Evolutionary conservation across 768 basidiomycete genomes (phyloP), one percentile per base, ranked within the genome.

Genomic region (Mycena albidolilacea): DNA sequence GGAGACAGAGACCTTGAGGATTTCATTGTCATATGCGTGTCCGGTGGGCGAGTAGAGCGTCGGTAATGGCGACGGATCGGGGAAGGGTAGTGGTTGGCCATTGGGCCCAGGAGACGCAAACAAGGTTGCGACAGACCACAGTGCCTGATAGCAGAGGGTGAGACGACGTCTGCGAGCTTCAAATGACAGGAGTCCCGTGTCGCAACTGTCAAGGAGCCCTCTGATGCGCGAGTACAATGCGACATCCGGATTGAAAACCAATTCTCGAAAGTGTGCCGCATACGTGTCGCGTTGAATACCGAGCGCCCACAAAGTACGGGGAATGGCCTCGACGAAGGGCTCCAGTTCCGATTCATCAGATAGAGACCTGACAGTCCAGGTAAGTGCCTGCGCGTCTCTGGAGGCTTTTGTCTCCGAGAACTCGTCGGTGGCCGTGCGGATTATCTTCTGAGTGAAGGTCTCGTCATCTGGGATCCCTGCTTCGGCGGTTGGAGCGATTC

Each of bases 291-390:
- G 50, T 21, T 11, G 50, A 1, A 52, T n/a, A n/a, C 50, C 50
- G 50, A 52, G 50, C 7, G n/a, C 50, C 50, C 50, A 52, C 11
- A 52, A 52, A n/a, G 50, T 52, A 9, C 50, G 50, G 21, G 50
- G 50, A 23, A 52, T 52, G 19, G 50, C 50, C n/a, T 52, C 10
- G n/a, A 52, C 50, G 11, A 52, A 52, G 4, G 21, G 50, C 11
- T 52, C 50, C n/a, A 52, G 50, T 21, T 52, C 50, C n/a, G n/a
- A n/a, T 52, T 52, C 50, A 52, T 52, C 50, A 8, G 50, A 52
- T 7, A 52, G 50, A 52, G 50, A 52, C 50, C 11, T 52, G 50
- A 21, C 50, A 14, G 50, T 52, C 50, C 50, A 52, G n/a, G 11
- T 9, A 7, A 52, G 50, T 52, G 50, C 50, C n/a, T 52, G 9